phyloP scores from a whole-genome alignment of 1,139 yeast genomes.

The Suhomyces ambrosiae region DNA sequence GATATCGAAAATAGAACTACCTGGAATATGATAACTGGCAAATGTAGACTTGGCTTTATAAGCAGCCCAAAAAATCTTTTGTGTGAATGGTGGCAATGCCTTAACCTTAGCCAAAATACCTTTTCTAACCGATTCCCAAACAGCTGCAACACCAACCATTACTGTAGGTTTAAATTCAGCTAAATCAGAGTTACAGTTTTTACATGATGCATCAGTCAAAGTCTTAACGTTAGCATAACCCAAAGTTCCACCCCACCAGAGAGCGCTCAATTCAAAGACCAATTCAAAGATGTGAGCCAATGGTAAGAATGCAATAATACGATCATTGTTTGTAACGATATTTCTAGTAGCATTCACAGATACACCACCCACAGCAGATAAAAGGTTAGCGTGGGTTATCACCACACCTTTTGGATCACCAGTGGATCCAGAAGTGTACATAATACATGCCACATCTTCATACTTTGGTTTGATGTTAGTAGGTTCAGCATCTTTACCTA shows the following conservation, averaged over 20 bases:
- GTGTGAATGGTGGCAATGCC: conserved; percentile 65
- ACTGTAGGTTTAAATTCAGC: conserved; percentile 85
- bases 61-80: conserved; percentile 89
- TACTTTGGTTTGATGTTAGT: conserved; percentile 55
- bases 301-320: conserved; percentile 86
- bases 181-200: conserved; percentile 87
- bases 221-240: conserved; percentile 97
- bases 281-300: conserved; percentile 95
- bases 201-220: conserved; percentile 76
- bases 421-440: conserved; percentile 99
- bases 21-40: conserved; percentile 69
- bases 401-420: conserved; percentile 98
- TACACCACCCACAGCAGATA: conserved; percentile 87
- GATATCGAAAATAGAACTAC: conserved; percentile 60
- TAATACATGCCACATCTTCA: conserved; percentile 83
- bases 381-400: conserved; percentile 71
- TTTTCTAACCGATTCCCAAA: conserved; percentile 95
- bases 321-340: conserved; percentile 56
- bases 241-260: conserved; percentile 88
- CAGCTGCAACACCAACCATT: conserved; percentile 99
- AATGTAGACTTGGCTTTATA: conserved; percentile 69
- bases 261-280: conserved; percentile 74
- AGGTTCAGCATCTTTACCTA: conserved; percentile 53
- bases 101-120: conserved; percentile 81
- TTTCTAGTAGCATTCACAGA: conserved; percentile 61